phyloP scores from a whole-genome alignment of 2,329 filamentous ascomycete species.

The Aspergillus piperis region DNA sequence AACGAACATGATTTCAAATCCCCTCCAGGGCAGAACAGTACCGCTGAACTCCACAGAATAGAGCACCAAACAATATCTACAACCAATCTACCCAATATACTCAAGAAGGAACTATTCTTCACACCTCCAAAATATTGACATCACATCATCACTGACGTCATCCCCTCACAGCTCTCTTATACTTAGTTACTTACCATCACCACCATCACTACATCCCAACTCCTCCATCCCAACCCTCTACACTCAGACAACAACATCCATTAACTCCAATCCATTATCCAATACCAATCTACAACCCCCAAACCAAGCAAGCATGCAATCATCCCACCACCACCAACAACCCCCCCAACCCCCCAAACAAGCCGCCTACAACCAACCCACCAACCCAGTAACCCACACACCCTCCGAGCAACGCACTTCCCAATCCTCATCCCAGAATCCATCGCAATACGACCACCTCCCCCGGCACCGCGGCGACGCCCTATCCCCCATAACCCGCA shows the following conservation, averaged over 20 bases:
- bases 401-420: constrained; percentile 28
- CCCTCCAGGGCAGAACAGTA: background rate
- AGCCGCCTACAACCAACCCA: constrained; percentile 34
- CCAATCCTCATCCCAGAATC: background rate
- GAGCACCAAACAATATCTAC: background rate
- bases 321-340: constrained; percentile 18
- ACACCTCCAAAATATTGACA: background rate
- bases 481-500: constrained; percentile 27
- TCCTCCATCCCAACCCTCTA: background rate
- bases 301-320: constrained; percentile 21
- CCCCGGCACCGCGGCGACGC: constrained; percentile 29
- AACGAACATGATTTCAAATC: too few species aligned
- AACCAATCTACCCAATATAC: background rate
- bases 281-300: background rate
- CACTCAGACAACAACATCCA: background rate
- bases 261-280: background rate
- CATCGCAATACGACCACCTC: background rate
- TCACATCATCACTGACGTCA: constrained; percentile 25
- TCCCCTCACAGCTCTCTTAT: constrained; percentile 15
- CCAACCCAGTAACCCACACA: constrained; percentile 36
- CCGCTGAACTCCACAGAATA: background rate
- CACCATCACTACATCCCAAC: background rate
- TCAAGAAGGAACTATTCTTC: too few species aligned
- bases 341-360: constrained; percentile 38
- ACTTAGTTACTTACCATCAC: background rate